phyloP scores from a whole-genome alignment of 2,329 filamentous ascomycete genomes.

The Paecilomyces formosus region DNA sequence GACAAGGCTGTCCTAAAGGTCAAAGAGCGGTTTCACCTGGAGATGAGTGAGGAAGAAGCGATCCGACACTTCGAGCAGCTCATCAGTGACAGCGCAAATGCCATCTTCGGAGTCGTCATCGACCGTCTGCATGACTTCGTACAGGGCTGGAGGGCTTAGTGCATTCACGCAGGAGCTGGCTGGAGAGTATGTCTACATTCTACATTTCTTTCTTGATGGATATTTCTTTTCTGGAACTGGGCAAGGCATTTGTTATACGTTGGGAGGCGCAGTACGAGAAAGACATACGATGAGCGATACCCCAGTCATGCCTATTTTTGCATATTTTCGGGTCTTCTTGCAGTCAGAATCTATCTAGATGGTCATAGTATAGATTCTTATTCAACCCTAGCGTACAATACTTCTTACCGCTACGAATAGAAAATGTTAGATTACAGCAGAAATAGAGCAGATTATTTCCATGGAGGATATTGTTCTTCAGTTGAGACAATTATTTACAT shows the following conservation, averaged over 20 bases:
- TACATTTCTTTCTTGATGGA: neutral
- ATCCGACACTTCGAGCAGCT: constrained; percentile 79
- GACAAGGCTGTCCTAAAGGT: constrained; percentile 95
- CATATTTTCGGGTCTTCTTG: neutral
- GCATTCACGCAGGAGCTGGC: neutral
- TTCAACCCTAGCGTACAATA: neutral
- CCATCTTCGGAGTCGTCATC: constrained; percentile 87
- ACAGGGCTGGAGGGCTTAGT: constrained; percentile 73
- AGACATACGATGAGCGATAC: neutral
- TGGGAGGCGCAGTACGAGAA: neutral
- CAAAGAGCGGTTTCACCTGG: constrained; percentile 86
- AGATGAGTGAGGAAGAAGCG: constrained; percentile 86
- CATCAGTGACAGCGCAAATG: constrained; percentile 84
- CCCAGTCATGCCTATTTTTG: neutral
- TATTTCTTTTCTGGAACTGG: neutral
- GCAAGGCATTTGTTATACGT: neutral
- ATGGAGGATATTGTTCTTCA: neutral
- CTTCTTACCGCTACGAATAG: too few species aligned
- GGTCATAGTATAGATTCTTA: neutral
- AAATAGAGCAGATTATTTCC: too few species aligned
- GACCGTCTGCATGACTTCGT: constrained; percentile 91
- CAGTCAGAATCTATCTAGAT: neutral
- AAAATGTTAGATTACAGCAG: too few species aligned
- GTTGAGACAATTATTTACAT: too few species aligned
- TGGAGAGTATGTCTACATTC: neutral